Base-by-base conservation (phyloP, 371 early-diverging fungal species). In the Lichtheimia ornata region DNA sequence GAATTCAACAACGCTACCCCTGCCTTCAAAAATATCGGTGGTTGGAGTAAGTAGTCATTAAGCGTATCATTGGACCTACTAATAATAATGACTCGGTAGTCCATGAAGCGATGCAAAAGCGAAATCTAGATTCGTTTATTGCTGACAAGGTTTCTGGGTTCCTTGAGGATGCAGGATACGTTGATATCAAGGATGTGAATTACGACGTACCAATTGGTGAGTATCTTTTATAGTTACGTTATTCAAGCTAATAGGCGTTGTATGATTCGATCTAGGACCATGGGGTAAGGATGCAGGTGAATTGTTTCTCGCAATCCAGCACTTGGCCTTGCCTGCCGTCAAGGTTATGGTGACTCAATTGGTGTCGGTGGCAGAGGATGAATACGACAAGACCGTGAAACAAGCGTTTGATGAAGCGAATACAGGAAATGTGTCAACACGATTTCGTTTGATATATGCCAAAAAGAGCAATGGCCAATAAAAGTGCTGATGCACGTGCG, bases 251-350 rank as follows among this genome's bases (percentile, higher is more conserved):
- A 56, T 25, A 2, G 2, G 3, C 25, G 18, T 3, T 51, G 17
- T 28, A 12, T 20, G 25, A 7, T 14, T 15, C 18, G 5, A 7
- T 41, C 44, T 60, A 73, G 74, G 74, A 7, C 15, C 61, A 9
- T 79, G 80, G 80, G 80, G 80, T 45, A 71, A 66, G 3, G 44
- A 66, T 17, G 14, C 59, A 15, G 80, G 80, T 9, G 61, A 71
- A 28, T 50, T 69, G 50, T 76, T 65, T 28, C 61, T 79, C 17
- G 68, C 56, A 13, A 67, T 79, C 24, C 80, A 76, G 42, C 53
- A 59, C 20, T 50, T 74, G 24, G 80, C 80, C 17, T 35, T 79
- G 1, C 71, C 73, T 14, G 77, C 80, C 25, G 75, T 72, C 12
- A 71, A 69, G 50, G 66, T 70, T 12, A 76, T 79, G 77, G 61